Conservation (phyloP, 306 rosid species). For the Gastrolobium villosum region DNA sequence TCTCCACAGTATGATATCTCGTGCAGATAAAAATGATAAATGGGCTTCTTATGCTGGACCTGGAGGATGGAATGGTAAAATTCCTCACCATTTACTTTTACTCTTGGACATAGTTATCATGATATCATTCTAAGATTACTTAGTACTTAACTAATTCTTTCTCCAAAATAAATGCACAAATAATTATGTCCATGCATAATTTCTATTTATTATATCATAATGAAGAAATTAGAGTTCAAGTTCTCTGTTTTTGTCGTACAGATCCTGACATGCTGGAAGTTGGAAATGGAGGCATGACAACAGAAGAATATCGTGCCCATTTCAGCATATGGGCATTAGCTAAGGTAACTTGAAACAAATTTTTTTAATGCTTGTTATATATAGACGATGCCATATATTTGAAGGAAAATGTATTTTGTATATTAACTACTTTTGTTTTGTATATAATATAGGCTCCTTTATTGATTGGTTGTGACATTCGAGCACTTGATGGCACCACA, state of each 20-base stretch:
- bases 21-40: constrained; percentile 70
- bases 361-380: background rate
- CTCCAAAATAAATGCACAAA: background rate
- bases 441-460: constrained; percentile 52
- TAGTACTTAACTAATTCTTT: background rate
- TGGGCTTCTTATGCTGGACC: constrained; percentile 90
- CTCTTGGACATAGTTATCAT: background rate
- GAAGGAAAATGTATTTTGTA: background rate
- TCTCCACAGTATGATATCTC: constrained; percentile 62
- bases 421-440: background rate
- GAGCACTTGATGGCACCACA: constrained; percentile 63
- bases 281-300: constrained; percentile 86
- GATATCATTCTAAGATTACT: background rate
- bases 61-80: constrained; percentile 87
- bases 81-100: background rate
- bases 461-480: constrained; percentile 80
- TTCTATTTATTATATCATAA: constrained; percentile 8
- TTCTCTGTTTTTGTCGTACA: constrained; percentile 34
- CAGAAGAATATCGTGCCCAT: constrained; percentile 82
- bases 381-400: constrained; percentile 11
- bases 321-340: constrained; percentile 85
- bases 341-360: constrained; percentile 57
- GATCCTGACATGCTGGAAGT: constrained; percentile 95
- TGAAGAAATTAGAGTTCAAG: constrained; percentile 12
- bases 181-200: background rate